Evolutionary conservation across 192 early-diverging fungal species (phyloP).

Genomic region (Mycoemilia scoparia): DNA sequence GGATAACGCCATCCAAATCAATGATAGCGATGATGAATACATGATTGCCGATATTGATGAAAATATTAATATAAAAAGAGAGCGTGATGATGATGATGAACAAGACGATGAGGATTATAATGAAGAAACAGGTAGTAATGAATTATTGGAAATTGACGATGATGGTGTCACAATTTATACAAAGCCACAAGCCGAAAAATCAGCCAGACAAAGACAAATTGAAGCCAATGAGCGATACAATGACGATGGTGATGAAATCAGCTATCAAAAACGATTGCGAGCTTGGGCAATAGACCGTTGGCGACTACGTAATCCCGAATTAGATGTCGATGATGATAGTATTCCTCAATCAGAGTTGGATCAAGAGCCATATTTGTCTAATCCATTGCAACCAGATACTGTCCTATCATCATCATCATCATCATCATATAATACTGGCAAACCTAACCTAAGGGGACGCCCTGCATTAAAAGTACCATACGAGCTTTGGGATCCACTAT

Average conservation of each 20-base stretch:
- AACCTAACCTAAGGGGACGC: constrained; percentile 6
- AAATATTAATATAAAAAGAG: constrained; percentile 27
- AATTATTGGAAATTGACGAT: constrained; percentile 4
- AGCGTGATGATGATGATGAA: constrained; percentile 52
- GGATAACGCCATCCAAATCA: neutral
- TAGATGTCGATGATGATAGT: constrained; percentile 2
- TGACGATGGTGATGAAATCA: constrained; percentile 49
- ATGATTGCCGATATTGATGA: neutral
- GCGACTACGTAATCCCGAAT: constrained; percentile 6
- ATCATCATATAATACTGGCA: constrained; percentile 8
- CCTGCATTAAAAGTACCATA: constrained; percentile 46
- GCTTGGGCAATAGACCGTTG: constrained; percentile 26
- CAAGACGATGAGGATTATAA: constrained; percentile 17
- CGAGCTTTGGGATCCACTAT: constrained; percentile 57
- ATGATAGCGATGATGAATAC: constrained; percentile 1
- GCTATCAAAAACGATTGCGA: constrained; percentile 27
- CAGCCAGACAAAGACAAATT: neutral
- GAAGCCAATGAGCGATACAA: constrained; percentile 8
- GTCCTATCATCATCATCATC: no score
- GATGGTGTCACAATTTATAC: neutral
- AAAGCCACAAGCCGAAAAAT: constrained; percentile 2
- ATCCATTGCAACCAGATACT: constrained; percentile 11
- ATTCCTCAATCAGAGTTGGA: constrained; percentile 5
- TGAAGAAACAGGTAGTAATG: constrained; percentile 4
- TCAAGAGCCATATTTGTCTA: constrained; percentile 18